Base-by-base conservation (phyloP, 1,139 yeast species). In the Debaryomyces sp. region DNA sequence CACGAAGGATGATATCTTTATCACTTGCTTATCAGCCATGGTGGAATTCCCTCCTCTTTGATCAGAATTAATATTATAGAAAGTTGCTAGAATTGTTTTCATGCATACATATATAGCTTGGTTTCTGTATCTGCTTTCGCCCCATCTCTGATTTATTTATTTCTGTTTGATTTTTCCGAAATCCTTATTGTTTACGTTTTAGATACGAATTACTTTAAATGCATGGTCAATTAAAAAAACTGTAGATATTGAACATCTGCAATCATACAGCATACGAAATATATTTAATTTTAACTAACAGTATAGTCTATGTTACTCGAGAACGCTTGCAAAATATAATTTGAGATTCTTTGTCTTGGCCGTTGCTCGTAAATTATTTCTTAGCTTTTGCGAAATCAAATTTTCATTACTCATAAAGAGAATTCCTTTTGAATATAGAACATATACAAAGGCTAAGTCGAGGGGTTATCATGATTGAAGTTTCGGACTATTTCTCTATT, bases 11-110 rank as follows among this genome's bases (percentile, higher is more conserved):
- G 97, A 89, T 59, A 84, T 80, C 43, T 80, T 86, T 55, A 84
- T 94, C 56, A 85, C 97, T 30, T 94, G 99, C 67, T 76, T 94
- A 61, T 81, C 89, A 32, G 97, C 96, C 12, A 78, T 84, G 8
- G 86, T 92, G 38, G 83, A 80, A 45, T 85, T 87, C 68, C 83
- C 70, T 7, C 50, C 61, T 39, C n/a, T 23, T 29, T 29, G 34
- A 41, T 27, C 26, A 17, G 13, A 18, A 5, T 4, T 17, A 37
- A 23, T 21, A 24, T 12, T 10, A 24, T 21, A 37, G 30, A 37
- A 10, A 2, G 22, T 24, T 13, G 26, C 15, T 37, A 37, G 30
- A 37, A 13, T n/a, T 26, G n/a, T 35, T 21, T 35, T 22, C 39
- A 37, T 24, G 30, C 41, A 24, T 37, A 13, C 18, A 37, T 26